Evolutionary conservation across 805 yeast species (phyloP).

Genomic region (Wickerhamomyces alni): DNA sequence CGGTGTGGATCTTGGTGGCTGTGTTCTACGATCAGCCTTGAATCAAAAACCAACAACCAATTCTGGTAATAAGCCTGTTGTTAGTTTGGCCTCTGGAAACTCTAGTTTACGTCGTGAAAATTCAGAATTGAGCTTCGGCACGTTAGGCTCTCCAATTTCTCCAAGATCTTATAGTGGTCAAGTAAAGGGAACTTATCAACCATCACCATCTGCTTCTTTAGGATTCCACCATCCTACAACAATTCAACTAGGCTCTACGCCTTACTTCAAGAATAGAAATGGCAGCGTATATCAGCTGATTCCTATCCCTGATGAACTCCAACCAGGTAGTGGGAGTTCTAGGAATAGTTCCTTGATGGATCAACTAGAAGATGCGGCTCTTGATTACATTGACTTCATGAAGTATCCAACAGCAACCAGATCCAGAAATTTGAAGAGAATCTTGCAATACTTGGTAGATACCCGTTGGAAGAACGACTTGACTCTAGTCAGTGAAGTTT

Average conservation of each 20-base stretch:
- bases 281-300: constrained; percentile 1
- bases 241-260: neutral
- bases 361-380: constrained; percentile 23
- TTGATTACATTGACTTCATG: constrained; percentile 27
- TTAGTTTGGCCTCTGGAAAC: neutral
- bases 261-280: constrained; percentile 1
- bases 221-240: neutral
- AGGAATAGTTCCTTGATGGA: constrained; percentile 5
- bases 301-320: neutral
- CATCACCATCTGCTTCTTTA: no score
- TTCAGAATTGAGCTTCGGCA: neutral
- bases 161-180: no score
- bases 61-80: no score
- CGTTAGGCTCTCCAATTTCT: neutral
- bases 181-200: no score
- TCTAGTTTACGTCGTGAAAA: neutral
- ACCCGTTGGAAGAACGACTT: constrained; percentile 29
- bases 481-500: constrained; percentile 4
- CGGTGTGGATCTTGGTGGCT: constrained; percentile 20
- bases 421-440: constrained; percentile 24
- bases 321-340: neutral
- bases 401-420: constrained; percentile 27
- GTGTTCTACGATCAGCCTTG: constrained; percentile 11
- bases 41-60: neutral
- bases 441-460: constrained; percentile 31